Conservation (phyloP, 192 early-diverging fungal genomes). For the Phycomyces blakesleeanus region DNA sequence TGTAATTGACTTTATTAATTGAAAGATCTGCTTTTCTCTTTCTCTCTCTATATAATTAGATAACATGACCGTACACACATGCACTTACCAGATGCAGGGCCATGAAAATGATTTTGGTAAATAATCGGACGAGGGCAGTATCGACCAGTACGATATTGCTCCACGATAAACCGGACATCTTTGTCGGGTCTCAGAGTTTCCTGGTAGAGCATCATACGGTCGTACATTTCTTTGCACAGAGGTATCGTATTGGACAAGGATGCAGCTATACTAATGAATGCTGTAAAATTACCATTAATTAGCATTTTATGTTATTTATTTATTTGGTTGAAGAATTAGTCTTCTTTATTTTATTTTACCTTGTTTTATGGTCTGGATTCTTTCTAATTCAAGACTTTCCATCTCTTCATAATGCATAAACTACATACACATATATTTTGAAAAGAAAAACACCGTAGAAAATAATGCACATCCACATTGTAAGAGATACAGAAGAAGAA, state of each 20-base stretch:
- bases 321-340: neutral
- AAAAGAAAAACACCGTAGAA: too few relatives aligned
- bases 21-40: neutral
- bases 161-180: constrained; percentile 72
- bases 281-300: constrained; percentile 24
- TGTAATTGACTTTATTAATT: neutral
- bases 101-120: constrained; percentile 60
- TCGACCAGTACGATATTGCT: constrained; percentile 70
- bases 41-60: neutral
- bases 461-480: too few relatives aligned
- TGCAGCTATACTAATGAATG: constrained; percentile 47
- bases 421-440: neutral
- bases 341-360: constrained; percentile 23
- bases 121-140: constrained; percentile 64
- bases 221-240: constrained; percentile 54
- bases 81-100: constrained; percentile 52
- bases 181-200: constrained; percentile 69
- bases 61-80: neutral
- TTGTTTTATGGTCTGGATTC: constrained; percentile 50
- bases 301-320: neutral
- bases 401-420: constrained; percentile 48
- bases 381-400: constrained; percentile 45
- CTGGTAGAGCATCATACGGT: constrained; percentile 52
- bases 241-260: constrained; percentile 49
- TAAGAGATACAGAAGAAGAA: too few relatives aligned